Evolutionary conservation across 2,329 filamentous ascomycete species (phyloP), one percentile per base, ranked within the genome.

Genomic region (Colletotrichum filicis): DNA sequence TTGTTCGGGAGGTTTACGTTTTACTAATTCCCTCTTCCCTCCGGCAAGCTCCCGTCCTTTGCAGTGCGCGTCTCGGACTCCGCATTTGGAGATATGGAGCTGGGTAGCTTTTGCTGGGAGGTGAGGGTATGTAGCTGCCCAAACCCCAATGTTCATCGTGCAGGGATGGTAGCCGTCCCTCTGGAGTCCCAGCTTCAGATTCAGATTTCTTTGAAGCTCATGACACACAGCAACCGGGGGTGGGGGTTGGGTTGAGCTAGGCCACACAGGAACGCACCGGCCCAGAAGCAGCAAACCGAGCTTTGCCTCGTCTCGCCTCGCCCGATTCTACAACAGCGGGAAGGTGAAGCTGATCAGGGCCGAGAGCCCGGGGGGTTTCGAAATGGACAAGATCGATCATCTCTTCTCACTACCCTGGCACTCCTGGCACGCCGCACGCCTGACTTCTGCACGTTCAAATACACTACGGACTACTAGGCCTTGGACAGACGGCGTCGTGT

Each of bases 61-160:
- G 55, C 42, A 65, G 59, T 26, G 32, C 52, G 32, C 57, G 60
- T 73, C 66, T 69, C 59, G 66, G 66, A 68, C 66, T 69, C 70
- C 59, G 70, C 66, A 73, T 68, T 70, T 70, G 70, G 60, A 70
- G 70, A 69, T 55, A 53, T 64, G 30, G 46, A 70, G 70, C 53
- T 64, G 60, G 4, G 30, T 35, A 26, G 35, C 55, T 42, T 35
- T 37, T 19, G 42, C 42, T 49, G 42, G 42, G 42, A 49, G 42
- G 19, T 46, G 19, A 49, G 42, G 42, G 8, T 8, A 19, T 6
- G 14, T 49, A 49, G 42, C 16, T 49, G 19, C 42, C 6, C 42
- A n/a, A n/a, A 19, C 19, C 42, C 42, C 42, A 49, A 49, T 19
- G 42, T 49, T 8, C 22, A 37, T 49, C 22, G 63, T 71, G 56